Base-by-base conservation (phyloP, 768 basidiomycete species). In the Termitomyces heimii region DNA sequence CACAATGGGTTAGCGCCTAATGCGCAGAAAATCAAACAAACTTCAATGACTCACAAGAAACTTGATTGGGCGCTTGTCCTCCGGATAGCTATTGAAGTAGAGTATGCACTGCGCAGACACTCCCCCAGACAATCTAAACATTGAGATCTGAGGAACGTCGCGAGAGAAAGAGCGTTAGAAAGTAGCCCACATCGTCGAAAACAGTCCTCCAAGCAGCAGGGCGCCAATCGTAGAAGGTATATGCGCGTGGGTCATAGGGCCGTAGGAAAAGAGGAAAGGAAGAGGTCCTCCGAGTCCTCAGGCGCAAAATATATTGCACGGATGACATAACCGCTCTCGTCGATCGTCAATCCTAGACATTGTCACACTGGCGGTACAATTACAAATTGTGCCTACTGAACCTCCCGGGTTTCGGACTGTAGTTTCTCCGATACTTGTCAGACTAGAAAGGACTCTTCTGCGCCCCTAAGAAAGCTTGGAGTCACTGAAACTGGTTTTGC, bases 201-300 rank as follows among this genome's bases (percentile, higher is more conserved):
- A 52, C 18, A 62, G 44, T 34, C 61, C 59, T 24, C 58, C 61
- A 3, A 62, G 50, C 5, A 62, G 42, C 1, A 60, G 31, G 16
- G 61, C 61, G 28, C 61, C 61, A 24, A 56, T 24, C 7, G 61
- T 62, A 26, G 35, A 47, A 26, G 52, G 58, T 14, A 62, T 12
- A 37, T 56, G 45, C 26, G 35, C 9, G 47, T 40, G n/a, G 3
- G 31, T 24, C 55, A 56, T 56, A 5, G 20, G 20, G 32, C 13
- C 13, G 20, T n/a, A 20, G 22, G 8, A 35, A 43, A 14, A 3
- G 34, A 37, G 6, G 20, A 8, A 10, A 32, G 5, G 18, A 39
- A 29, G 16, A 12, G 16, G 29, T 43, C 14, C 5, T 1, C 9
- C 0, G 28, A n/a, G 22, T 5, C 1, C 18, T 16, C 34, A 50